phyloP scores from a whole-genome alignment of 2,329 filamentous ascomycete species.

The Fusarium circinatum region DNA sequence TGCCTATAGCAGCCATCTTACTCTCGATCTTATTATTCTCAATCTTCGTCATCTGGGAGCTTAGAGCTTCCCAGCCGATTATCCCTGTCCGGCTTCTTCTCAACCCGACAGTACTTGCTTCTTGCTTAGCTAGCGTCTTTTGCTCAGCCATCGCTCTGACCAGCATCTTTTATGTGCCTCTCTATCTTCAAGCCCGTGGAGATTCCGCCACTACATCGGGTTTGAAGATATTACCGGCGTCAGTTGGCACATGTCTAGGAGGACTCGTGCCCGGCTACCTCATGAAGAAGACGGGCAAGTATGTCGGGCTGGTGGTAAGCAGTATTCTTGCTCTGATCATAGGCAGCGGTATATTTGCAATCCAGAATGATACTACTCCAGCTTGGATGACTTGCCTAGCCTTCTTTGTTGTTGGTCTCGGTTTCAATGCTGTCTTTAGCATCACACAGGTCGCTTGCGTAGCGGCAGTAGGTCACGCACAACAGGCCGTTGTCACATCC shows the following conservation, averaged over 20 bases:
- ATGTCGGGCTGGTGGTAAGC: conserved; percentile 53
- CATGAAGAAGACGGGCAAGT: conserved; percentile 79
- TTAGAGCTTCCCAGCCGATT: conserved; percentile 71
- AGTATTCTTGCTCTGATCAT: conserved; percentile 37
- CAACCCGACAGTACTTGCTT: conserved; percentile 74
- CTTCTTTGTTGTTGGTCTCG: conserved; percentile 67
- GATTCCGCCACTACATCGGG: conserved; percentile 73
- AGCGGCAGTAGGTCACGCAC: neutral
- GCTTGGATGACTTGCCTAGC: neutral
- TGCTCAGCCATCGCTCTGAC: conserved; percentile 80
- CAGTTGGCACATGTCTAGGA: conserved; percentile 72
- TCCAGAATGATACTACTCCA: neutral
- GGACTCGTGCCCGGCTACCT: conserved; percentile 73
- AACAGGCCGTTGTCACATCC: conserved; percentile 14
- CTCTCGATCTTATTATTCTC: conserved; percentile 67
- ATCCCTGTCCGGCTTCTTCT: conserved; percentile 79
- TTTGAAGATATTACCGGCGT: conserved; percentile 72
- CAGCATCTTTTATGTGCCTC: conserved; percentile 58
- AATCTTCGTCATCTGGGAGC: conserved; percentile 73
- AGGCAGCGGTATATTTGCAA: conserved; percentile 49
- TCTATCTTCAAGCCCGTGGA: conserved; percentile 80
- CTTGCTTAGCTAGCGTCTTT: conserved; percentile 78
- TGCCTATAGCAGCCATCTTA: conserved; percentile 71
- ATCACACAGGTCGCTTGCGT: conserved; percentile 12
- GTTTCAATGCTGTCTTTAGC: conserved; percentile 75